Percentiles rank a stretch among this genome's conserved stretches.
phyloP scores from a whole-genome alignment of 2,329 filamentous ascomycete species.

The Colletotrichum shisoi region DNA sequence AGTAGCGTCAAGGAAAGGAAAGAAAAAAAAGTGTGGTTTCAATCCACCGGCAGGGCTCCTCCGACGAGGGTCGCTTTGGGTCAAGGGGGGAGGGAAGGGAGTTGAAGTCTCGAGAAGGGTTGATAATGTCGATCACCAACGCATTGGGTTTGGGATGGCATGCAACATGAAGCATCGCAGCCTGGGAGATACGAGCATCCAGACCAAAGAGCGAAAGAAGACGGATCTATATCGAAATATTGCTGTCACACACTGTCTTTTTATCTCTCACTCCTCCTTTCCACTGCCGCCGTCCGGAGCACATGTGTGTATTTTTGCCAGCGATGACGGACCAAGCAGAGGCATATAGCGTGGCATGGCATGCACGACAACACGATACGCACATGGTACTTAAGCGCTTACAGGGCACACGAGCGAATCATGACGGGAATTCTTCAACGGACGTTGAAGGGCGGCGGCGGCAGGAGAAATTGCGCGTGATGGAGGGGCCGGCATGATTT shows the following conservation, averaged over 20 bases:
- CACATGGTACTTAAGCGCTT: constrained; percentile 13
- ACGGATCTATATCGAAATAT: neutral
- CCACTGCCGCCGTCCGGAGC: neutral
- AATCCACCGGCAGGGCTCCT: constrained; percentile 27
- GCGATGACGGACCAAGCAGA: neutral
- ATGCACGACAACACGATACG: neutral
- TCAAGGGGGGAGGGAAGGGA: too few relatives aligned
- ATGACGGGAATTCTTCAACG: constrained; percentile 28
- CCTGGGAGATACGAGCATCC: neutral
- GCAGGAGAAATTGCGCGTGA: neutral
- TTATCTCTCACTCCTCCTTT: neutral
- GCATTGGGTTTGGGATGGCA: constrained; percentile 25
- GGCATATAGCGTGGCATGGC: neutral
- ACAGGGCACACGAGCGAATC: constrained; percentile 9
- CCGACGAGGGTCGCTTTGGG: constrained; percentile 3
- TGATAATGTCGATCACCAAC: constrained; percentile 33
- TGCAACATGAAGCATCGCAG: constrained; percentile 2
- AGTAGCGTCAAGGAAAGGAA: constrained; percentile 8
- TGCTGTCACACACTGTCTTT: neutral
- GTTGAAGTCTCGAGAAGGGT: constrained; percentile 18
- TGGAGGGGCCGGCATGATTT: constrained; percentile 2
- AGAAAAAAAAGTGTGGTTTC: constrained; percentile 18
- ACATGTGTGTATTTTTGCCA: neutral
- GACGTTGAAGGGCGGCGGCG: neutral
- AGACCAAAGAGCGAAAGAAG: neutral